These are phyloP conservation scores for Ophiocordyceps polyrhachis-furcata DNA, from an alignment of 2,329 filamentous ascomycete species.

Conservation along the genomic window DNA sequence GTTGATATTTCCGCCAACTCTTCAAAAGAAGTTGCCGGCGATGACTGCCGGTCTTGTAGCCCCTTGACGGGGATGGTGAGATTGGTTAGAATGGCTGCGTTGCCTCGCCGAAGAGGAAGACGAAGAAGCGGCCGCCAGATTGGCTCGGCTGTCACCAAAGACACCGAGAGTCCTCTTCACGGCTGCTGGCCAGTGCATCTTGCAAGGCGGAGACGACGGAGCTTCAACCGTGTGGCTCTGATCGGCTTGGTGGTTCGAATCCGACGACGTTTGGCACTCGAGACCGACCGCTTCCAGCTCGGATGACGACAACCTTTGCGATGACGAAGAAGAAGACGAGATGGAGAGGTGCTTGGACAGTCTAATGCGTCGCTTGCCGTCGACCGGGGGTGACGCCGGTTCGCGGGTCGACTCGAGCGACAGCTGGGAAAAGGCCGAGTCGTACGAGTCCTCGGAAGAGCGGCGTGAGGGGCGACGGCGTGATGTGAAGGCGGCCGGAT, in stretches of 20 bases:
- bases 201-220: not conserved
- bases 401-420: not conserved
- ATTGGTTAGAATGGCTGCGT: not conserved
- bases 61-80: not conserved
- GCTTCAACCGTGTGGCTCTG: not conserved
- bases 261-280: not conserved
- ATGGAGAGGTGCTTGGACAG: constrained; percentile 1
- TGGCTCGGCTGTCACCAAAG: not conserved
- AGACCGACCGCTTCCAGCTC: not conserved
- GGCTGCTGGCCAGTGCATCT: not conserved
- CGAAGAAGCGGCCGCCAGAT: not conserved
- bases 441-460: constrained; percentile 1
- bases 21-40: not conserved
- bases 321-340: constrained; percentile 1
- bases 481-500: not conserved
- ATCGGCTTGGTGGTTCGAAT: not conserved
- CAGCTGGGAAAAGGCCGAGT: not conserved
- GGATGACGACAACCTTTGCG: not conserved
- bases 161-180: constrained; percentile 1
- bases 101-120: not conserved
- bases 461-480: not conserved
- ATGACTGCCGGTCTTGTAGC: not conserved
- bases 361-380: not conserved
- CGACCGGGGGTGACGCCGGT: not conserved
- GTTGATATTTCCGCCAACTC: no score